A percentile compares a stretch with the other conserved stretches of the same genome.
phyloP scores from a whole-genome alignment of 148 eudicot species.

The Agrostemma githago region DNA sequence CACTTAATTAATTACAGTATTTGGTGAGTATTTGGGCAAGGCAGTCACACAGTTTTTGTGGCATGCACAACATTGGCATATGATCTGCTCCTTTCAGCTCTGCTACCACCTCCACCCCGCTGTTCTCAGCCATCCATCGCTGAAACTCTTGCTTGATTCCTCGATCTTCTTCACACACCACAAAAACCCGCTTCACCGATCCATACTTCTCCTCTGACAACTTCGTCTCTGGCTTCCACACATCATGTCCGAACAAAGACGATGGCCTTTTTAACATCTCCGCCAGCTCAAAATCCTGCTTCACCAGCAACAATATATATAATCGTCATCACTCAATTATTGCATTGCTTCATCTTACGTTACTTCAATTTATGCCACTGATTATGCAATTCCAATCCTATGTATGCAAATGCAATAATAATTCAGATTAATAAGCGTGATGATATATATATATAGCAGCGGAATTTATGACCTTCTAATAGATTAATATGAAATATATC shows the following conservation, averaged over 20 bases:
- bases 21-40: conserved; percentile 27
- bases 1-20: too few relatives aligned
- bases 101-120: conserved; percentile 38
- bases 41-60: conserved; percentile 31
- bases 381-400: too few relatives aligned
- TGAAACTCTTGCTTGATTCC: conserved; percentile 30
- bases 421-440: background rate
- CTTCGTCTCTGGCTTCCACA: conserved; percentile 18
- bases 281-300: conserved; percentile 40
- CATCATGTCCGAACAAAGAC: conserved; percentile 23
- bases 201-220: conserved; percentile 37
- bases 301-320: too few relatives aligned
- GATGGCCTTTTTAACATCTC: conserved; percentile 35
- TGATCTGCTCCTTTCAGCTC: conserved; percentile 40
- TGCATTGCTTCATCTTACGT: too few relatives aligned
- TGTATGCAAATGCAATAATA: too few relatives aligned
- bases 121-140: conserved; percentile 39
- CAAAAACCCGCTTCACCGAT: conserved; percentile 31
- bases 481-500: too few relatives aligned
- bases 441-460: background rate
- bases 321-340: too few relatives aligned
- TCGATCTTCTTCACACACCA: conserved; percentile 37
- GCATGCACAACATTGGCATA: conserved; percentile 53
- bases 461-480: background rate
- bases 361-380: too few relatives aligned